Evolutionary conservation across 2,329 filamentous ascomycete species (phyloP).

Genomic region (Ampelomyces quisqualis): DNA sequence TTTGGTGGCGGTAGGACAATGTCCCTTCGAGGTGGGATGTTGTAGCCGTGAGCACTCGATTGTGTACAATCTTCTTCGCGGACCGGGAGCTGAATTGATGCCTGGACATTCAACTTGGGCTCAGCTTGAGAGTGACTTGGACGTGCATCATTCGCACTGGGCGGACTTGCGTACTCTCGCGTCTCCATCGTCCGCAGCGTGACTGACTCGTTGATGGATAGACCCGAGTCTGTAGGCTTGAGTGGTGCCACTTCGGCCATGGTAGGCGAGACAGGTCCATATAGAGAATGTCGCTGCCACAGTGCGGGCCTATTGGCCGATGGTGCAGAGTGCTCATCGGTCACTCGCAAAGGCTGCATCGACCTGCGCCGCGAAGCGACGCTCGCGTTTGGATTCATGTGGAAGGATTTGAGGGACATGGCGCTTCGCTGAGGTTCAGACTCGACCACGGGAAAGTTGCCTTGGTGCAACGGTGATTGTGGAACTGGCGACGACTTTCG

Average conservation of each 20-base stretch:
- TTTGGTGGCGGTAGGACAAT: slow-evolving; percentile 35
- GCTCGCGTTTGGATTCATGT: slow-evolving; percentile 39
- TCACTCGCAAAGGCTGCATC: slow-evolving; percentile 42
- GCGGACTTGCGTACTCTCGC: no score
- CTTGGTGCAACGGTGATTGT: slow-evolving; percentile 33
- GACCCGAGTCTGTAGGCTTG: slow-evolving; percentile 1
- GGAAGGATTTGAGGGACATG: slow-evolving; percentile 42
- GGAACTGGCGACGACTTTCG: slow-evolving; percentile 40
- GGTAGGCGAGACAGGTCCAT: slow-evolving; percentile 31
- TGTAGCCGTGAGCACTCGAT: slow-evolving; percentile 28
- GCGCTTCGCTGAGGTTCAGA: slow-evolving; percentile 36
- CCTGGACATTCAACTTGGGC: background rate
- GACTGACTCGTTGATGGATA: background rate
- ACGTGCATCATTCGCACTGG: no score
- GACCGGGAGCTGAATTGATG: slow-evolving; percentile 6
- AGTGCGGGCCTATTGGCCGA: slow-evolving; percentile 16
- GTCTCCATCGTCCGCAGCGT: background rate
- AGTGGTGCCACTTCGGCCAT: slow-evolving; percentile 12
- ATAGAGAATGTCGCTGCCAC: slow-evolving; percentile 36
- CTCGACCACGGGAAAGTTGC: slow-evolving; percentile 26
- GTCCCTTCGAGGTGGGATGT: slow-evolving; percentile 26
- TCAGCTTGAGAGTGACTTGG: slow-evolving; percentile 4
- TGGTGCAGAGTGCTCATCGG: slow-evolving; percentile 35
- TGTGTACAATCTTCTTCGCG: slow-evolving; percentile 25
- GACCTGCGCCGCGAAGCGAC: slow-evolving; percentile 39